Evolutionary conservation across 768 basidiomycete species (phyloP).

Genomic region (Kwoniella europaea): DNA sequence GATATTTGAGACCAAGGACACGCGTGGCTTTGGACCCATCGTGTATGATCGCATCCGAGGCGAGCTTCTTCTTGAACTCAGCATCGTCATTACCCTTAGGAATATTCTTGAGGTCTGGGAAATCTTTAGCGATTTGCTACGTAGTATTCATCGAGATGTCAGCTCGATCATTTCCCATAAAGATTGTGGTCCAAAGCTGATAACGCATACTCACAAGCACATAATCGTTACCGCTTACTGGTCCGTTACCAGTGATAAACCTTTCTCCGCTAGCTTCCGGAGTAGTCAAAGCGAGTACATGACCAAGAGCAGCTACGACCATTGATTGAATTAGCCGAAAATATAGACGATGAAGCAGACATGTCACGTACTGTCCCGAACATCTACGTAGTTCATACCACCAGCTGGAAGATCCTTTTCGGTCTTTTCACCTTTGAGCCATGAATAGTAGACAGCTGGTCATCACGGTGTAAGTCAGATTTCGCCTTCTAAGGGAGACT

Average conservation of each 20-base stretch:
- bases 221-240: constrained; percentile 54
- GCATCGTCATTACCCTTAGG: constrained; percentile 45
- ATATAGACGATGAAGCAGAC: too few species aligned
- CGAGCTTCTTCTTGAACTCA: constrained; percentile 31
- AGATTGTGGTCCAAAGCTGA: too few species aligned
- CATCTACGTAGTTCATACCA: constrained; percentile 52
- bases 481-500: neutral
- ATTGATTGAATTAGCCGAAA: neutral
- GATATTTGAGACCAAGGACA: constrained; percentile 49
- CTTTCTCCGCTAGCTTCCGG: constrained; percentile 66
- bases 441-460: constrained; percentile 46
- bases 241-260: constrained; percentile 62
- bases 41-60: constrained; percentile 22
- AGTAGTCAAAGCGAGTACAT: constrained; percentile 64
- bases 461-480: neutral
- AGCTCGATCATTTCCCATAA: neutral
- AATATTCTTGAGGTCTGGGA: constrained; percentile 44
- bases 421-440: constrained; percentile 50
- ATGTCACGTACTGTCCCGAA: constrained; percentile 38
- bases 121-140: constrained; percentile 26
- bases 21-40: constrained; percentile 46
- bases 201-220: constrained; percentile 38
- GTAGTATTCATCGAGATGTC: too few species aligned
- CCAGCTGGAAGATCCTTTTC: constrained; percentile 47
- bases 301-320: constrained; percentile 64